A percentile compares a stretch with the other conserved stretches of the same genome.
Conservation (phyloP, 306 rosid species). For the Vigna nakashimae region DNA sequence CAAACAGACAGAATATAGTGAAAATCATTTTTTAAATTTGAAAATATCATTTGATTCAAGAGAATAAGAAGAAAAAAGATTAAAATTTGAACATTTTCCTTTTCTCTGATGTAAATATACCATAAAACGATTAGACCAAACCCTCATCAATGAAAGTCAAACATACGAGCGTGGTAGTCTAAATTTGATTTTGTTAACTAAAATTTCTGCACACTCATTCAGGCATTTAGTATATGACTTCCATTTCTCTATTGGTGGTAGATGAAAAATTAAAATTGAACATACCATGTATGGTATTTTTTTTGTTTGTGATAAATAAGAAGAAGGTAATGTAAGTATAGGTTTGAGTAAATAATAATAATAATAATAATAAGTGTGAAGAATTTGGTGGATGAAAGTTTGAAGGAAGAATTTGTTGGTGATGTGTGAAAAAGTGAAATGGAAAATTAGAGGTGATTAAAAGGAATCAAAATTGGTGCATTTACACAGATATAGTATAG, state of each 20-base stretch:
- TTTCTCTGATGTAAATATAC: neutral
- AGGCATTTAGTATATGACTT: neutral
- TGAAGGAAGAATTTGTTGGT: constrained; percentile 30
- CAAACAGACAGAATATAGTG: too few species aligned
- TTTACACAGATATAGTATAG: constrained; percentile 36
- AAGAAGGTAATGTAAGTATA: constrained; percentile 24
- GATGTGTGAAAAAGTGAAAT: neutral
- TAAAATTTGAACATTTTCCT: neutral
- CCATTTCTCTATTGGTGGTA: constrained; percentile 3
- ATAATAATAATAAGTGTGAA: constrained; percentile 37
- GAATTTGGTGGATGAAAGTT: constrained; percentile 43
- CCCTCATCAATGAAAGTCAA: neutral
- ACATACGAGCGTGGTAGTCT: neutral
- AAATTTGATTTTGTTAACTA: neutral
- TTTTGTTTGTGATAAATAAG: neutral
- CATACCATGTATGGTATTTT: constrained; percentile 4
- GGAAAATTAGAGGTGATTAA: constrained; percentile 25
- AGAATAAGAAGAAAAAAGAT: neutral
- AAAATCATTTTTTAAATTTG: neutral
- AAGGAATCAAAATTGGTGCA: constrained; percentile 25
- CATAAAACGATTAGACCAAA: neutral
- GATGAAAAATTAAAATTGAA: constrained; percentile 42
- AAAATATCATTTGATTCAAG: neutral
- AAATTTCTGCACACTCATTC: neutral
- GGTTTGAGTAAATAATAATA: constrained; percentile 37